phyloP scores from a whole-genome alignment of 2,329 filamentous ascomycete species.

The Diaporthe longicolla region DNA sequence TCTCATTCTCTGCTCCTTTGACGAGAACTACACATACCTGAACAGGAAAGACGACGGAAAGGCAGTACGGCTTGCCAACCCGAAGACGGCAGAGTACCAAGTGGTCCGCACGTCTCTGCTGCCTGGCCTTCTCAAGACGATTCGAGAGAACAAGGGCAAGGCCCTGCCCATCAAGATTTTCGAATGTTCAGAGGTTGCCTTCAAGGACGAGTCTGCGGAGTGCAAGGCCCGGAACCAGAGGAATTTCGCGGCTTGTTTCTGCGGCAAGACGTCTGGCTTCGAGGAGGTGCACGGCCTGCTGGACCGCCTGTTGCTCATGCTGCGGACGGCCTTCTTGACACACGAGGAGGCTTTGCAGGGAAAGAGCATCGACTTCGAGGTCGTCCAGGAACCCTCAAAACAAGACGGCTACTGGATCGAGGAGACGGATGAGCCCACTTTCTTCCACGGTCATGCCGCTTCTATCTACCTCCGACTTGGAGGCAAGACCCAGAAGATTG shows the following conservation, averaged over 20 bases:
- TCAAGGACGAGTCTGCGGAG: conserved; percentile 87
- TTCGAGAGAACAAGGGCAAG: conserved; percentile 93
- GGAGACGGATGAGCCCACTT: conserved; percentile 90
- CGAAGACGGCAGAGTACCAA: conserved; percentile 94
- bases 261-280: conserved; percentile 94
- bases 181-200: conserved; percentile 90
- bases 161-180: conserved; percentile 92
- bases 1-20: conserved; percentile 95
- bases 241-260: conserved; percentile 96
- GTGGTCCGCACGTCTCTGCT: conserved; percentile 86
- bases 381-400: conserved; percentile 67
- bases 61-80: conserved; percentile 89
- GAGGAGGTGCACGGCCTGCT: conserved; percentile 95
- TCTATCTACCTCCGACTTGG: conserved; percentile 83
- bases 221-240: conserved; percentile 92
- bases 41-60: conserved; percentile 90
- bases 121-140: conserved; percentile 86
- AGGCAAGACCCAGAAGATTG: conserved; percentile 83
- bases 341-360: conserved; percentile 76
- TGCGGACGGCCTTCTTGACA: conserved; percentile 84
- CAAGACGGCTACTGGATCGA: conserved; percentile 93
- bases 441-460: conserved; percentile 91
- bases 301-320: conserved; percentile 93
- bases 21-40: conserved; percentile 97
- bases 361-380: conserved; percentile 66